These are phyloP conservation scores for Oenanthe sinensis DNA, from an alignment of 129 eudicot genomes.

Conservation along the genomic window DNA sequence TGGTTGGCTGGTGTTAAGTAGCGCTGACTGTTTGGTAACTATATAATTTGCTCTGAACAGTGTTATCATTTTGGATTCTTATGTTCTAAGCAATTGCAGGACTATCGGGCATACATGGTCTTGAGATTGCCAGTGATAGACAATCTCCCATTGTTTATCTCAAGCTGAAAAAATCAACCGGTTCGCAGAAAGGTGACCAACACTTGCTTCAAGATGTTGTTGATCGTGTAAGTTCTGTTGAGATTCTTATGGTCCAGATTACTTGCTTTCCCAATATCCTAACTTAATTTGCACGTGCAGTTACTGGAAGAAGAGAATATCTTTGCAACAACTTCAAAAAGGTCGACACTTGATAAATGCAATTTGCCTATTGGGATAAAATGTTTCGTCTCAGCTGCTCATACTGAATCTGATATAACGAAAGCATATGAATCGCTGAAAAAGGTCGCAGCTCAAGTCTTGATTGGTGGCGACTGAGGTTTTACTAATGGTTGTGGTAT, in stretches of 20 bases:
- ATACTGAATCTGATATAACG: conserved; percentile 52
- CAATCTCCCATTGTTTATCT: conserved; percentile 80
- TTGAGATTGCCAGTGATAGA: conserved; percentile 63
- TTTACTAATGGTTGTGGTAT: background rate
- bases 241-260: background rate
- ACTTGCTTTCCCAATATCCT: background rate
- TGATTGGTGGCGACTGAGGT: conserved; percentile 12
- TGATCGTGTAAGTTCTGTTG: background rate
- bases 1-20: background rate
- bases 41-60: conserved; percentile 8
- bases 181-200: conserved; percentile 30
- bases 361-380: conserved; percentile 61
- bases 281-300: background rate
- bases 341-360: conserved; percentile 26
- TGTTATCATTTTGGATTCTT: background rate
- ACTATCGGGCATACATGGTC: conserved; percentile 51
- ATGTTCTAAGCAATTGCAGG: conserved; percentile 36
- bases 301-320: conserved; percentile 10
- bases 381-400: conserved; percentile 72
- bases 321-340: conserved; percentile 11
- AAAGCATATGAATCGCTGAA: conserved; percentile 62
- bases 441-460: conserved; percentile 35
- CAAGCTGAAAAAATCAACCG: conserved; percentile 46
- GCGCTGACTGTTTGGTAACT: conserved; percentile 8
- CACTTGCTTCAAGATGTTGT: conserved; percentile 8